phyloP scores from a whole-genome alignment of 208 protist species.

The Kentomonas sorsogonicus region DNA sequence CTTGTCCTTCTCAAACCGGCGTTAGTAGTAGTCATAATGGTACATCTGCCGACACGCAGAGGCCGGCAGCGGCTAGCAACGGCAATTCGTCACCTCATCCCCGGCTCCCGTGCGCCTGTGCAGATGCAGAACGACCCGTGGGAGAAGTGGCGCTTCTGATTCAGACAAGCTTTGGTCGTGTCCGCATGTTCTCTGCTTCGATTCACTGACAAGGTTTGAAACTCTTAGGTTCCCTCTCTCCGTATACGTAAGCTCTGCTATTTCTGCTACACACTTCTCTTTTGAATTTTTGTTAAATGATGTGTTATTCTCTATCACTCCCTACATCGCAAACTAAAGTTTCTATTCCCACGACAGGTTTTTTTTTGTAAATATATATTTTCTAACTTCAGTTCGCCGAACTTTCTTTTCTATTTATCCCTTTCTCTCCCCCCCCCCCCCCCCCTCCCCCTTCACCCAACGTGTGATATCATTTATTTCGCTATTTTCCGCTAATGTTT shows the following conservation, averaged over 20 bases:
- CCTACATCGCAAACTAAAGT: not conserved
- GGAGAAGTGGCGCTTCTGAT: slow-evolving; percentile 27
- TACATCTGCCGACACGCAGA: too few relatives aligned
- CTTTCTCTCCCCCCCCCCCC: too few relatives aligned
- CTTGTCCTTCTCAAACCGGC: too few relatives aligned
- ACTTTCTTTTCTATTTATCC: slow-evolving; percentile 5
- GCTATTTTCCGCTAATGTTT: too few relatives aligned
- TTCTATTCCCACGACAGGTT: not conserved
- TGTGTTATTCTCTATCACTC: not conserved
- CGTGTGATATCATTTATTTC: too few relatives aligned
- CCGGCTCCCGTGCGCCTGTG: slow-evolving; percentile 6
- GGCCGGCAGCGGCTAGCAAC: not conserved
- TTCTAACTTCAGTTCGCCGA: not conserved
- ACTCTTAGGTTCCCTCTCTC: not conserved
- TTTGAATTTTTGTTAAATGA: not conserved
- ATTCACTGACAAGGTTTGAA: not conserved
- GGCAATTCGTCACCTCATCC: not conserved
- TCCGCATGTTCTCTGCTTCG: not conserved
- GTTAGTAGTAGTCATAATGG: too few relatives aligned
- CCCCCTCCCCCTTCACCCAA: too few relatives aligned
- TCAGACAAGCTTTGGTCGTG: not conserved
- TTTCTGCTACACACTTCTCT: not conserved
- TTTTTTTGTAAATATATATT: not conserved
- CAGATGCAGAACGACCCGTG: slow-evolving; percentile 17
- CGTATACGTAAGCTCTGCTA: not conserved